Conservation (phyloP, 169 alveolate genomes). For the Plasmodium inui region DNA sequence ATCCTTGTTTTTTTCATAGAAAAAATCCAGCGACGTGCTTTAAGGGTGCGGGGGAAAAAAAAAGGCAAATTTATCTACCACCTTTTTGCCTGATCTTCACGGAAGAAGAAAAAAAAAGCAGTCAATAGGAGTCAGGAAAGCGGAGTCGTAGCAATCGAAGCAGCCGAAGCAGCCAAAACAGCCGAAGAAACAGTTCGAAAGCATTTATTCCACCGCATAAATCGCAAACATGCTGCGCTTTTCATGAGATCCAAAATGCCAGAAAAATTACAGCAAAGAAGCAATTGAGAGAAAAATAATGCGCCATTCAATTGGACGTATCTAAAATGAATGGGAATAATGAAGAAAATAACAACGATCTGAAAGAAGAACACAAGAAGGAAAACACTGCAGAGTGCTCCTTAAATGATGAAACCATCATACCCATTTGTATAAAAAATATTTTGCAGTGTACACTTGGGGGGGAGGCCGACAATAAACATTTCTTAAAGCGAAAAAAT, state of each 20-base stretch:
- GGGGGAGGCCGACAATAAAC: slow-evolving; percentile 9
- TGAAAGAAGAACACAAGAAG: slow-evolving; percentile 12
- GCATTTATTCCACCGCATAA: background rate
- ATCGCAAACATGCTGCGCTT: background rate
- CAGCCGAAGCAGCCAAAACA: background rate
- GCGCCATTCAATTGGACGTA: background rate
- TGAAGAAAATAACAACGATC: background rate
- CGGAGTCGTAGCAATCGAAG: background rate
- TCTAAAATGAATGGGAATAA: slow-evolving; percentile 20
- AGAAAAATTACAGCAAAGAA: background rate
- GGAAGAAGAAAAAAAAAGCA: slow-evolving; percentile 11
- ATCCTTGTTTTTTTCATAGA: background rate
- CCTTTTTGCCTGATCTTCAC: background rate
- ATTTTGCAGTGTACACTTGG: slow-evolving; percentile 52
- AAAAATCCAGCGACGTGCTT: background rate
- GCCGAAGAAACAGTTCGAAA: background rate
- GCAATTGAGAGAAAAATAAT: background rate
- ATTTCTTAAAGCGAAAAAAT: slow-evolving; percentile 38
- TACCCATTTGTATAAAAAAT: slow-evolving; percentile 52
- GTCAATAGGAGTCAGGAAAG: background rate
- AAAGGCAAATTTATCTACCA: background rate
- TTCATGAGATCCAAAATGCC: background rate
- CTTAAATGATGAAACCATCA: slow-evolving; percentile 55
- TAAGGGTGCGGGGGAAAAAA: background rate
- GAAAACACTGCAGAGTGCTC: slow-evolving; percentile 11